Evolutionary conservation across 2,329 filamentous ascomycete species (phyloP).

Genomic region (Niveomyces coronatus): DNA sequence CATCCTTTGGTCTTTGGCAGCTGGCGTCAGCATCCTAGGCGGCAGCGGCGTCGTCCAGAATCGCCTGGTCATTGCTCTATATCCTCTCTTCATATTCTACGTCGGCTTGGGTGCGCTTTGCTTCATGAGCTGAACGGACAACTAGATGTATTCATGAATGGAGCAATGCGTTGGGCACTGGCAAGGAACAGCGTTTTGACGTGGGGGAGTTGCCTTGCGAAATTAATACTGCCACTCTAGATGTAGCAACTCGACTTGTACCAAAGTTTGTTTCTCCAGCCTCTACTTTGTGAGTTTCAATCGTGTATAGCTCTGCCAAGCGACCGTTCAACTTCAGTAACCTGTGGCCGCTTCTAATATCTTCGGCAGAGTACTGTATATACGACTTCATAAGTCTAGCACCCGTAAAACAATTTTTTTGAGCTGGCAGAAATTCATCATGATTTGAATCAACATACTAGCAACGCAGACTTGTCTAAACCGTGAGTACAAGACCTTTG

Average conservation of each 20-base stretch:
- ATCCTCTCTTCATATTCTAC: conserved; percentile 92
- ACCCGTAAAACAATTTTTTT: too few species aligned
- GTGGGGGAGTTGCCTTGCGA: conserved; percentile 1
- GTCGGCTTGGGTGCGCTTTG: conserved; percentile 86
- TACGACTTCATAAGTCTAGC: too few species aligned
- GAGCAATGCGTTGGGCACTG: not conserved
- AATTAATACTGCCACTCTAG: not conserved
- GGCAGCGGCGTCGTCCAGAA: conserved; percentile 95
- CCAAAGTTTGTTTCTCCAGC: too few species aligned
- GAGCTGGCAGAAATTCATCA: too few species aligned
- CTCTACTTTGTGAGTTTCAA: too few species aligned
- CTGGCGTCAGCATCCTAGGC: conserved; percentile 89
- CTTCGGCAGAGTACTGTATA: too few species aligned
- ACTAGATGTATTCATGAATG: not conserved
- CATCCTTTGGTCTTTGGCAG: conserved; percentile 85
- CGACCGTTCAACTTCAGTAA: too few species aligned
- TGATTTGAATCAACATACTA: too few species aligned
- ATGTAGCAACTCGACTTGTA: not conserved
- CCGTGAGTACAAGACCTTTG: too few species aligned
- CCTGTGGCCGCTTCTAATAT: too few species aligned
- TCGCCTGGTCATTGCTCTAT: conserved; percentile 85
- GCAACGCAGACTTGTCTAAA: too few species aligned
- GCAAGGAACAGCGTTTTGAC: not conserved
- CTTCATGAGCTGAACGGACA: conserved; percentile 81
- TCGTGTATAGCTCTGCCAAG: too few species aligned